Percentiles rank a stretch among this genome's conserved stretches.
Evolutionary conservation across 257 asterid genomes (phyloP).

Genomic region (Gynochthodes officinalis): DNA sequence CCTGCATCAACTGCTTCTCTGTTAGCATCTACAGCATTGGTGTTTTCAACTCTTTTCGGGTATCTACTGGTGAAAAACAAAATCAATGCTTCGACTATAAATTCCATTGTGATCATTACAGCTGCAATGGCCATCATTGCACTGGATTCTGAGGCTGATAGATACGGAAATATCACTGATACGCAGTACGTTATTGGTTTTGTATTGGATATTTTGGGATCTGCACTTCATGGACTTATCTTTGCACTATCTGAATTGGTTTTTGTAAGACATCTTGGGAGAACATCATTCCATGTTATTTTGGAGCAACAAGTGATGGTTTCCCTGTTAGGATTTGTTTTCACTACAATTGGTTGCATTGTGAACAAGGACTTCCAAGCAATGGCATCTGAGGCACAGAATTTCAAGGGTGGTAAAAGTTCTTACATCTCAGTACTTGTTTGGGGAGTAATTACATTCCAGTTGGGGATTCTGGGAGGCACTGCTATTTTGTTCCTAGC

Average conservation of each 20-base stretch:
- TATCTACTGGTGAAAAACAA: conserved; percentile 70
- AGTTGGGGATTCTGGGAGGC: conserved; percentile 76
- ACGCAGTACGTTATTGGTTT: conserved; percentile 64
- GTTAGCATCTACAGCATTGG: conserved; percentile 66
- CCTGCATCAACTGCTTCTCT: conserved; percentile 96
- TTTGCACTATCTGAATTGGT: conserved; percentile 81
- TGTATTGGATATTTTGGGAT: conserved; percentile 75
- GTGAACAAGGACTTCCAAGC: conserved; percentile 49
- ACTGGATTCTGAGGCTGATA: conserved; percentile 71
- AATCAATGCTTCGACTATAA: conserved; percentile 62
- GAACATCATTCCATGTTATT: conserved; percentile 79
- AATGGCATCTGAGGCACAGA: conserved; percentile 60
- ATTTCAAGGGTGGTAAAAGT: conserved; percentile 57
- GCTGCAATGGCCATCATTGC: conserved; percentile 86
- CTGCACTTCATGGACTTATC: conserved; percentile 79
- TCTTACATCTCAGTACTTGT: conserved; percentile 54
- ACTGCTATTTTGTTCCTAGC: conserved; percentile 75
- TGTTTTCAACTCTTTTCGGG: conserved; percentile 74
- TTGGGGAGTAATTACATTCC: conserved; percentile 78
- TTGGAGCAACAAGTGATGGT: conserved; percentile 94
- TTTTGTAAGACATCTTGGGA: conserved; percentile 55
- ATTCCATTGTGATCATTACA: conserved; percentile 62
- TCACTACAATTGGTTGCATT: conserved; percentile 68
- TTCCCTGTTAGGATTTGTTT: conserved; percentile 62
- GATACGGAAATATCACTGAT: conserved; percentile 42